These are phyloP conservation scores for Zygosaccharomyces pseudorouxii DNA, from an alignment of 805 yeast genomes.

Conservation along the genomic window DNA sequence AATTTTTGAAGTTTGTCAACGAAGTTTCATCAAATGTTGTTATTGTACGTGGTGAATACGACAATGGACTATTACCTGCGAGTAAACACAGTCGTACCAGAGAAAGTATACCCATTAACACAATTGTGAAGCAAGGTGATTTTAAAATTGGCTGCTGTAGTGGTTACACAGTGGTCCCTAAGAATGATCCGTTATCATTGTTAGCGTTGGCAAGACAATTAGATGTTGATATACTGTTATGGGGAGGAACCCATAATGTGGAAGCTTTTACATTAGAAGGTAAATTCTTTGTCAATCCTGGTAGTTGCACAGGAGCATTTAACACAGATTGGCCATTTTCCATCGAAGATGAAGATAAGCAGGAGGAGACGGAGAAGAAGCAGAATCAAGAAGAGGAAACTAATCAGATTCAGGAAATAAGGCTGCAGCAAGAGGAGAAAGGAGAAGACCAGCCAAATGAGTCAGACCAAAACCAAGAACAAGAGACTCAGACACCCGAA, in stretches of 20 bases:
- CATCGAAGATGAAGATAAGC: slow-evolving; percentile 27
- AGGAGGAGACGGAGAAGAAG: slow-evolving; percentile 8
- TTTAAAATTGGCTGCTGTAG: slow-evolving; percentile 79
- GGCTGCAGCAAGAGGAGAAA: slow-evolving; percentile 9
- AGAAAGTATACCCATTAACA: slow-evolving; percentile 50
- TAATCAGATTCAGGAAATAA: slow-evolving; percentile 11
- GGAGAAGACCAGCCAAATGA: slow-evolving; percentile 4
- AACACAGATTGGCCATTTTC: slow-evolving; percentile 54
- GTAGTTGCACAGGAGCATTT: slow-evolving; percentile 92
- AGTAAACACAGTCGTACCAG: slow-evolving; percentile 14
- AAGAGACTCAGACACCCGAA: slow-evolving; percentile 5
- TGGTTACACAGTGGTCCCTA: slow-evolving; percentile 81
- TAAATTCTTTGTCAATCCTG: slow-evolving; percentile 92
- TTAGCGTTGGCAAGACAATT: slow-evolving; percentile 80
- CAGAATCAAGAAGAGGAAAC: slow-evolving; percentile 9
- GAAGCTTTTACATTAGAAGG: slow-evolving; percentile 93
- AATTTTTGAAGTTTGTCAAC: slow-evolving; percentile 59
- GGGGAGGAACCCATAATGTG: slow-evolving; percentile 91
- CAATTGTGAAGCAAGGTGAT: slow-evolving; percentile 62
- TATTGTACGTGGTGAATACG: slow-evolving; percentile 80
- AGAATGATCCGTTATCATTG: slow-evolving; percentile 79
- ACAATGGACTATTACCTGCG: slow-evolving; percentile 40
- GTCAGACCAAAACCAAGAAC: slow-evolving; percentile 8
- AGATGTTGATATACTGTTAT: slow-evolving; percentile 84
- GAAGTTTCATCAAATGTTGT: slow-evolving; percentile 67